Evolutionary conservation across 352 stramenopile genomes (phyloP).

Genomic region (Phytophthora quininea): DNA sequence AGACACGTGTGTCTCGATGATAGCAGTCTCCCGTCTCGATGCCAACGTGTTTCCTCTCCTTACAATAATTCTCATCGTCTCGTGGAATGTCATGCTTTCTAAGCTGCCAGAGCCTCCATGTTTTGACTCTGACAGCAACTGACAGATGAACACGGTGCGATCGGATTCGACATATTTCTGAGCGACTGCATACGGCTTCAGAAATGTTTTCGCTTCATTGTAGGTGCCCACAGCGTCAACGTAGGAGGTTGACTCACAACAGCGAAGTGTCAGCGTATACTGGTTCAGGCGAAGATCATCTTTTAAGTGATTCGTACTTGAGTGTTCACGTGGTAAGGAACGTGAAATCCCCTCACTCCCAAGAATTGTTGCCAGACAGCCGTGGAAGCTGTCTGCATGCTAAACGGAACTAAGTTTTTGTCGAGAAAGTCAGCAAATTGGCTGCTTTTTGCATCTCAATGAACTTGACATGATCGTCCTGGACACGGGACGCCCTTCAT

Average conservation of each 20-base stretch:
- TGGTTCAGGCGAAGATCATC: too few relatives aligned
- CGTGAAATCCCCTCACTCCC: background rate
- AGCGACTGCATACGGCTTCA: background rate
- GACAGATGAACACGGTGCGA: constrained; percentile 4
- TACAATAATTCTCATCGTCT: background rate
- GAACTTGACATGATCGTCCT: background rate
- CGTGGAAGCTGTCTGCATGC: background rate
- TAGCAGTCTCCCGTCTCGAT: constrained; percentile 3
- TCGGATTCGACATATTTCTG: constrained; percentile 4
- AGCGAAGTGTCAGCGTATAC: too few relatives aligned
- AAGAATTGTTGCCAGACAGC: background rate
- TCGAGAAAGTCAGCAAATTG: background rate
- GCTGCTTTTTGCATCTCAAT: background rate
- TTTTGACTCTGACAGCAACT: background rate
- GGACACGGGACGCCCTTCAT: background rate
- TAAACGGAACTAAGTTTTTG: constrained; percentile 1
- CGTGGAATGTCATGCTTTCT: background rate
- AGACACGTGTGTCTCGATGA: constrained; percentile 1
- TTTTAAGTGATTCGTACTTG: background rate
- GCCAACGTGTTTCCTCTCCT: background rate
- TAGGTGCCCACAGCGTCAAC: background rate
- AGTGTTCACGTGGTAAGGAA: background rate
- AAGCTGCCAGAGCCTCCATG: background rate
- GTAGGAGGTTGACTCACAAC: background rate
- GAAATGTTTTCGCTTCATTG: background rate